Percentiles rank a stretch among this genome's conserved stretches.
Evolutionary conservation across 2,329 filamentous ascomycete genomes (phyloP).

Genomic region (Exophiala sp.): DNA sequence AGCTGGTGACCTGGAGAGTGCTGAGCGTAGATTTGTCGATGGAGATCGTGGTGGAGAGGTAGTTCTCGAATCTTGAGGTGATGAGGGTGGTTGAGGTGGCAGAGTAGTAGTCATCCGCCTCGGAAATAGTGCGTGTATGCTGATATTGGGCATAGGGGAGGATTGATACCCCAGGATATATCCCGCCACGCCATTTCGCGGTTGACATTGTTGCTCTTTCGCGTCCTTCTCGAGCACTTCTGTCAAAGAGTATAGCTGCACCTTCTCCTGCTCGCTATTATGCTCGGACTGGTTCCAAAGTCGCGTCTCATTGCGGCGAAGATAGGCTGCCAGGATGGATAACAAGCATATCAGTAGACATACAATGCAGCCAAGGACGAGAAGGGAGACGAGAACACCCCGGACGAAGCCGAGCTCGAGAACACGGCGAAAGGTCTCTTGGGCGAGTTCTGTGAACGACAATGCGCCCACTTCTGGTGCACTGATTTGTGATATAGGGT

Average conservation of each 20-base stretch:
- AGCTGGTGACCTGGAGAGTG: constrained; percentile 17
- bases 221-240: too few species aligned
- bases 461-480: constrained; percentile 10
- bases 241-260: neutral
- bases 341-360: constrained; percentile 17
- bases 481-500: constrained; percentile 11
- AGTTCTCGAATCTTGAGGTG: neutral
- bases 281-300: constrained; percentile 6
- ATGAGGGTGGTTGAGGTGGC: neutral
- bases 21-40: constrained; percentile 16
- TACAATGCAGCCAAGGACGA: constrained; percentile 14
- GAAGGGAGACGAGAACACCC: constrained; percentile 10
- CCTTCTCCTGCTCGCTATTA: neutral
- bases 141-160: constrained; percentile 16
- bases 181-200: constrained; percentile 2
- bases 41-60: neutral
- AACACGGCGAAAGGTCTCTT: constrained; percentile 13
- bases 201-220: neutral
- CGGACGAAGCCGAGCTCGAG: constrained; percentile 17
- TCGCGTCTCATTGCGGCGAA: constrained; percentile 10
- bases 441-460: constrained; percentile 18
- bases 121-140: constrained; percentile 7
- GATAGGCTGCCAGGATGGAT: constrained; percentile 6
- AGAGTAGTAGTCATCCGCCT: neutral
- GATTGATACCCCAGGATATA: constrained; percentile 4